phyloP scores from a whole-genome alignment of 768 basidiomycete genomes.

The Panellus pusillus region DNA sequence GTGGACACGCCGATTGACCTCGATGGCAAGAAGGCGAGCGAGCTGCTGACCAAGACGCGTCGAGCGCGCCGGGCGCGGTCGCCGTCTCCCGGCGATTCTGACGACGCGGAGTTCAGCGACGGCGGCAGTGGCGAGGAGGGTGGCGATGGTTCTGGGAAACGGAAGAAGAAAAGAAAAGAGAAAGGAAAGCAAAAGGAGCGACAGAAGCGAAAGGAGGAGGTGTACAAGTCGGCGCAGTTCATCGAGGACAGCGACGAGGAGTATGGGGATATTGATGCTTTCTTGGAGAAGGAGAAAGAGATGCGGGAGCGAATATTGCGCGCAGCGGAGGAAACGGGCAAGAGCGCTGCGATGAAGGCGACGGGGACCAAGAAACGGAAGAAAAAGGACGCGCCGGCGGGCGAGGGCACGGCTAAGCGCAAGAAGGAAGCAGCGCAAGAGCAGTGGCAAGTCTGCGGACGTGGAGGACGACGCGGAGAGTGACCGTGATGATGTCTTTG shows the following conservation, averaged over 20 bases:
- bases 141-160: conserved; percentile 32
- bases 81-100: conserved; percentile 42
- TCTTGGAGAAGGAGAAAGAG: conserved; percentile 63
- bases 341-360: conserved; percentile 54
- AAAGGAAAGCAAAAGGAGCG: conserved; percentile 60
- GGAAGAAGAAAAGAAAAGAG: conserved; percentile 63
- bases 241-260: conserved; percentile 91
- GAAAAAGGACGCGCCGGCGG: conserved; percentile 33
- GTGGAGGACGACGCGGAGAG: conserved; percentile 26
- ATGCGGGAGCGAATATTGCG: conserved; percentile 52
- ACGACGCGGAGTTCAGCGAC: conserved; percentile 33
- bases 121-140: not conserved
- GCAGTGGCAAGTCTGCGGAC: conserved; percentile 23
- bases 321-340: conserved; percentile 41
- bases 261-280: conserved; percentile 76
- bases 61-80: conserved; percentile 49
- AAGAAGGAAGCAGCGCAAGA: conserved; percentile 19
- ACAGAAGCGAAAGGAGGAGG: conserved; percentile 42
- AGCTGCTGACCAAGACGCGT: conserved; percentile 68
- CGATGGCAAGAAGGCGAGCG: conserved; percentile 70
- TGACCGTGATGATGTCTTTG: conserved; percentile 24
- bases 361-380: conserved; percentile 50
- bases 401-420: conserved; percentile 9
- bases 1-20: conserved; percentile 79
- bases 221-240: conserved; percentile 87